These are phyloP conservation scores for Aaosphaeria arxii DNA, from an alignment of 2,329 filamentous ascomycete species.

Conservation along the genomic window DNA sequence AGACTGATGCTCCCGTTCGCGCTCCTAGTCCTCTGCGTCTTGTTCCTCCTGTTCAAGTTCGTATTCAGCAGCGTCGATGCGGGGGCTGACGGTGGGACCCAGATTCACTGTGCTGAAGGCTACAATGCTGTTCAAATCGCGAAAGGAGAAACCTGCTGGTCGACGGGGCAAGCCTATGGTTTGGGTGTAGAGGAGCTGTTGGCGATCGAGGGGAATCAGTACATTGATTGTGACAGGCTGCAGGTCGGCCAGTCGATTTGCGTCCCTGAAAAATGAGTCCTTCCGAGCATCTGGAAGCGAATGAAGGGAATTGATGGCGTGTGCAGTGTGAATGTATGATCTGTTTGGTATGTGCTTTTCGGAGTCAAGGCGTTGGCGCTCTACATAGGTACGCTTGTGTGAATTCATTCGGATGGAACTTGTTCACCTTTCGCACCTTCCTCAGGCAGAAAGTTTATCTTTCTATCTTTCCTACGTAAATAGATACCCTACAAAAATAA, in stretches of 20 bases:
- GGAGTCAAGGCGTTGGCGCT: no score
- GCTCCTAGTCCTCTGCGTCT: conserved; percentile 50
- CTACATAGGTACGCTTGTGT: no score
- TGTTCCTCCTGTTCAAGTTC: conserved; percentile 43
- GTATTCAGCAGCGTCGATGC: conserved; percentile 1
- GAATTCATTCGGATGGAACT: no score
- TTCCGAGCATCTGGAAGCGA: no score
- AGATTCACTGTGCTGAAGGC: conserved; percentile 22
- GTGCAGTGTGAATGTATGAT: no score
- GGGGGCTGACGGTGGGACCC: conserved; percentile 11
- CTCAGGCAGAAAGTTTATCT: no score
- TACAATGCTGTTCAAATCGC: conserved; percentile 40
- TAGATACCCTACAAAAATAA: no score
- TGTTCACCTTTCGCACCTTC: no score
- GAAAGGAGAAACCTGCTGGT: conserved; percentile 54
- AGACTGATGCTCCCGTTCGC: conserved; percentile 59
- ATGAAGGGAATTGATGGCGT: no score
- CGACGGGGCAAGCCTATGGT: conserved; percentile 45
- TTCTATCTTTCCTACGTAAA: no score
- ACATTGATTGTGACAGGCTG: conserved; percentile 49
- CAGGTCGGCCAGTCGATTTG: conserved; percentile 45
- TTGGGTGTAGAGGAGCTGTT: conserved; percentile 48
- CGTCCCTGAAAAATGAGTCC: conserved; percentile 30
- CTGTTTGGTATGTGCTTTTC: no score
- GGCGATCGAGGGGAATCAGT: conserved; percentile 39